Percentiles rank a stretch among this genome's conserved stretches.
These are phyloP conservation scores for Citrullus colocynthis DNA, from an alignment of 306 rosid species.

Conservation along the genomic window DNA sequence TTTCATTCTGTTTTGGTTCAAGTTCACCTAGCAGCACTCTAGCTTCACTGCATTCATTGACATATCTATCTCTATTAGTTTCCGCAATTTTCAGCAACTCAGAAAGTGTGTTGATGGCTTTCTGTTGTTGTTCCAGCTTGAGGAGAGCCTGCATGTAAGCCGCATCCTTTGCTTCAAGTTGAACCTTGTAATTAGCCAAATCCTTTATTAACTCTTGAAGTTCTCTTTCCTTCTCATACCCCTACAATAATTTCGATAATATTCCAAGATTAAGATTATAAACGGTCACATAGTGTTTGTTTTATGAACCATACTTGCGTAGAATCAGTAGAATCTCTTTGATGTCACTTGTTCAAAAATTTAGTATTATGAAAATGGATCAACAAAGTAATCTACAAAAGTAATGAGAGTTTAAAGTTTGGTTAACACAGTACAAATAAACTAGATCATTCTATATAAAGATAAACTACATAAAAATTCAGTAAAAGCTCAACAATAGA, in stretches of 20 bases:
- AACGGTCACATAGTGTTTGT: background rate
- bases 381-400: too few relatives aligned
- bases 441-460: background rate
- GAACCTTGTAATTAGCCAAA: conserved; percentile 51
- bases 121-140: conserved; percentile 45
- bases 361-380: too few relatives aligned
- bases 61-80: conserved; percentile 37
- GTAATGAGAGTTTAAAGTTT: background rate
- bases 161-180: conserved; percentile 62
- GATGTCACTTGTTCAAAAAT: background rate
- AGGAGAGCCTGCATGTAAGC: conserved; percentile 53
- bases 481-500: background rate
- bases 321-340: background rate
- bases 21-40: conserved; percentile 19
- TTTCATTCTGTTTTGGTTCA: conserved; percentile 35
- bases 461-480: background rate
- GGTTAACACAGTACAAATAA: background rate
- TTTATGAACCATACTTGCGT: background rate
- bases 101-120: conserved; percentile 37
- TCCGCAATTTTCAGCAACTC: conserved; percentile 35
- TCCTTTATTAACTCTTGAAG: conserved; percentile 43
- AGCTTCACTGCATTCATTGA: conserved; percentile 21
- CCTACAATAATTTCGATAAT: conserved; percentile 7
- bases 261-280: background rate
- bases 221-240: conserved; percentile 33